These are phyloP conservation scores for Graphiopsis chlorocephala DNA, from an alignment of 2,329 filamentous ascomycete species.

Conservation along the genomic window DNA sequence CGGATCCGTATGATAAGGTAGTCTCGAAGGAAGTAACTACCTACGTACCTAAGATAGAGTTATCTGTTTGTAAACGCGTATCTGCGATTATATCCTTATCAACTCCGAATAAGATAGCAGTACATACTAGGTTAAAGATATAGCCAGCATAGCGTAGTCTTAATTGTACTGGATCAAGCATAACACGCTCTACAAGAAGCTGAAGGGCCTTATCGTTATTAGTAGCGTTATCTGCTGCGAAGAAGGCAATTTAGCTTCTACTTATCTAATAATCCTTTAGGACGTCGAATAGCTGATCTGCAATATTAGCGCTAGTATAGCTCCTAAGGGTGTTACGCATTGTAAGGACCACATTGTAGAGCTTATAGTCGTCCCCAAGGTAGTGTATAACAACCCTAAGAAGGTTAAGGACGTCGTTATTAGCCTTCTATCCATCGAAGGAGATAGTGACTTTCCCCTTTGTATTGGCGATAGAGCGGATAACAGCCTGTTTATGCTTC, in stretches of 20 bases:
- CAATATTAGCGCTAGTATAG: not conserved
- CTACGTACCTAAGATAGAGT: too few relatives aligned
- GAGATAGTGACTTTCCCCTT: too few relatives aligned
- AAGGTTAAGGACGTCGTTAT: not conserved
- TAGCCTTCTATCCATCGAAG: too few relatives aligned
- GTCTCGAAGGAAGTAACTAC: too few relatives aligned
- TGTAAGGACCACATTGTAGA: not conserved
- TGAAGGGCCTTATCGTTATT: slow-evolving; percentile 19
- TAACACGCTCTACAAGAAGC: not conserved
- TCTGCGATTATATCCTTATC: too few relatives aligned
- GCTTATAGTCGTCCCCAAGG: not conserved
- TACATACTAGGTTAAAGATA: too few relatives aligned
- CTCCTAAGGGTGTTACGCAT: not conserved
- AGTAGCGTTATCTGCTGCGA: slow-evolving; percentile 22
- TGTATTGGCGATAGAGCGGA: too few relatives aligned
- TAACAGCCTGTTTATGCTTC: too few relatives aligned
- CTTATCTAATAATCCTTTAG: not conserved
- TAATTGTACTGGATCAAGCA: slow-evolving; percentile 7
- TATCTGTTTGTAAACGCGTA: too few relatives aligned
- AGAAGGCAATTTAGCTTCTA: slow-evolving; percentile 18
- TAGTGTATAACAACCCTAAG: not conserved
- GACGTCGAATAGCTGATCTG: not conserved
- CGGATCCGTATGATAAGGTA: too few relatives aligned
- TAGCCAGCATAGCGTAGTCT: slow-evolving; percentile 18
- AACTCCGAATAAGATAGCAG: too few relatives aligned